These are phyloP conservation scores for Colletotrichum graminicola DNA, from an alignment of 2,329 filamentous ascomycete species.

Conservation along the genomic window DNA sequence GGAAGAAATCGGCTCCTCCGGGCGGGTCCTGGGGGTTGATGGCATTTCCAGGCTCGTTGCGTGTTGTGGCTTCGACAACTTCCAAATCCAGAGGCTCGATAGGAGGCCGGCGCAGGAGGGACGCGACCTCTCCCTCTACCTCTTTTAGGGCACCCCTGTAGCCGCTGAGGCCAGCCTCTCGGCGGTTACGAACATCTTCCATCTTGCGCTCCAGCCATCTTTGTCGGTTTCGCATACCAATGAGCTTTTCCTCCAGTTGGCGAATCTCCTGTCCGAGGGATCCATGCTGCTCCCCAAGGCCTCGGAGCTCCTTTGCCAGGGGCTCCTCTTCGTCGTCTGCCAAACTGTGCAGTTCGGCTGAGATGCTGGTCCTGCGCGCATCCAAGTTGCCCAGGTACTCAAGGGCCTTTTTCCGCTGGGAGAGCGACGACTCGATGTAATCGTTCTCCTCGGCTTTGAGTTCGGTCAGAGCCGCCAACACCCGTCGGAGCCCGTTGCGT, in stretches of 20 bases:
- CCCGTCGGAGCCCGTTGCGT: slow-evolving; percentile 72
- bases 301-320: slow-evolving; percentile 70
- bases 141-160: slow-evolving; percentile 76
- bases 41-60: slow-evolving; percentile 24
- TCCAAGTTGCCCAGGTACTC: slow-evolving; percentile 67
- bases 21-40: slow-evolving; percentile 51
- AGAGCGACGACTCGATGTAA: slow-evolving; percentile 68
- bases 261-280: slow-evolving; percentile 72
- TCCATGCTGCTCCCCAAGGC: slow-evolving; percentile 67
- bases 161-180: slow-evolving; percentile 79
- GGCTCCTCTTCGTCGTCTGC: slow-evolving; percentile 68
- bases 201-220: slow-evolving; percentile 71
- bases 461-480: slow-evolving; percentile 73
- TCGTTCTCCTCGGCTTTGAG: slow-evolving; percentile 78
- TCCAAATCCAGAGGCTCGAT: slow-evolving; percentile 63
- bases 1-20: slow-evolving; percentile 63
- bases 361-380: slow-evolving; percentile 63
- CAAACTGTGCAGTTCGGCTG: slow-evolving; percentile 64
- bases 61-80: slow-evolving; percentile 20
- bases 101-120: slow-evolving; percentile 70
- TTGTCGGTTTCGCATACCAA: slow-evolving; percentile 70
- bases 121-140: slow-evolving; percentile 71
- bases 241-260: slow-evolving; percentile 73
- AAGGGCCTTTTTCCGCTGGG: slow-evolving; percentile 68
- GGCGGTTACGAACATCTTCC: slow-evolving; percentile 71